Conservation (phyloP, 1,139 yeast species). For the Kurtzmaniella quercitrusa region DNA sequence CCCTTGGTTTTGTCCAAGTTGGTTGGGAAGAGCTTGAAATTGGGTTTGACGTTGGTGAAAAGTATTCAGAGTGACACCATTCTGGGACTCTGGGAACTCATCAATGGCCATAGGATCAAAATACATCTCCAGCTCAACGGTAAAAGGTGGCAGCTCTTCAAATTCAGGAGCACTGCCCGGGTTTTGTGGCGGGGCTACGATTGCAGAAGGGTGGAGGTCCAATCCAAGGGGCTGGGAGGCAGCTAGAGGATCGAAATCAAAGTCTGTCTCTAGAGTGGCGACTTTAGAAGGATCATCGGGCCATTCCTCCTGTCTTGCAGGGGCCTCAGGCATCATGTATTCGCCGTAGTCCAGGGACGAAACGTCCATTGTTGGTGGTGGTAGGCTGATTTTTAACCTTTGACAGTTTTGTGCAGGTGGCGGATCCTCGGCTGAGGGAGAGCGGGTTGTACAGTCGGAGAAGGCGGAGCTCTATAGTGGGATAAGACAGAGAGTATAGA, state of each 20-base stretch:
- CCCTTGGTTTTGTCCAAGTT: neutral
- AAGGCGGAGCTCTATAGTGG: neutral
- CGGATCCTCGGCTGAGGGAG: neutral
- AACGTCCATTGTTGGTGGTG: conserved; percentile 5
- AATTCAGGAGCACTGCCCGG: conserved; percentile 21
- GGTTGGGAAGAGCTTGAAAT: neutral
- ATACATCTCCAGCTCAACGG: conserved; percentile 31
- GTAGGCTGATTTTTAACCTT: conserved; percentile 4
- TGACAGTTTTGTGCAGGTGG: conserved; percentile 8
- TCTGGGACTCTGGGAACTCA: neutral
- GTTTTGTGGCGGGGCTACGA: conserved; percentile 4
- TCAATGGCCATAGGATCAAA: conserved; percentile 14
- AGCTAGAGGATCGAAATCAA: conserved; percentile 5
- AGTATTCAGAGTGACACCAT: neutral
- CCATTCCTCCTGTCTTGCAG: neutral
- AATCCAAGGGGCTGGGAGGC: neutral
- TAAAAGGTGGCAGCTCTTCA: conserved; percentile 39
- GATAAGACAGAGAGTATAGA: neutral
- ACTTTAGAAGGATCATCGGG: conserved; percentile 4
- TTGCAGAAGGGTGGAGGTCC: conserved; percentile 3
- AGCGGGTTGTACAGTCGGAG: neutral
- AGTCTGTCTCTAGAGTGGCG: conserved; percentile 2
- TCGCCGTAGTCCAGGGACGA: conserved; percentile 2
- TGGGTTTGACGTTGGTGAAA: neutral
- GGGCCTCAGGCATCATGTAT: neutral